A percentile compares a stretch with the other conserved stretches of the same genome.
Evolutionary conservation across 2,329 filamentous ascomycete species (phyloP).

Genomic region (Fusarium nygamai): DNA sequence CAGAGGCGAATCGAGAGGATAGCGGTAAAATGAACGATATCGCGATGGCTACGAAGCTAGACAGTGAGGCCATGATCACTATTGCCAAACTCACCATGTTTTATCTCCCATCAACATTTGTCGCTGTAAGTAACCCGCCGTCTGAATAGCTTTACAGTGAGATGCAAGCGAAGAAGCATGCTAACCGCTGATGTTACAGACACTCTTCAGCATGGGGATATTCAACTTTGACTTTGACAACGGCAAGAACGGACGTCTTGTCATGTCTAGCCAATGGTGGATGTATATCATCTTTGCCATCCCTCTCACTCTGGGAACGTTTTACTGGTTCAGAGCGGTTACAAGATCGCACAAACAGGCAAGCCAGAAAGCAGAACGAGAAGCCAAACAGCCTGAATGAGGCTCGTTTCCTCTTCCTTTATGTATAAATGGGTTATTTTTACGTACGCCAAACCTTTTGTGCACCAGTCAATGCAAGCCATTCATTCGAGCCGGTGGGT

Average conservation of each 20-base stretch:
- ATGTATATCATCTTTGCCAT: neutral
- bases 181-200: neutral
- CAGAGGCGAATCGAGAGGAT: neutral
- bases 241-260: neutral
- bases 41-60: fast-evolving
- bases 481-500: neutral
- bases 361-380: neutral
- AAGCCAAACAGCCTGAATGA: neutral
- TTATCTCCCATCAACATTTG: neutral
- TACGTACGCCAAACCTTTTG: neutral
- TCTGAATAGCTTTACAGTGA: too few relatives aligned
- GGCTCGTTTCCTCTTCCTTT: fast-evolving
- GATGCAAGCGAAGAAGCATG: too few relatives aligned
- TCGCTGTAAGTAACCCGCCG: neutral
- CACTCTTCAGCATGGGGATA: fast-evolving
- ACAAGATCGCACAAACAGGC: neutral
- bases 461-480: neutral
- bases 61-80: neutral
- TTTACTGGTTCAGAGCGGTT: neutral
- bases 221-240: neutral
- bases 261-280: neutral
- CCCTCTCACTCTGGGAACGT: neutral
- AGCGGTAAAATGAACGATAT: neutral
- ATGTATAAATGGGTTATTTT: neutral
- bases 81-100: neutral